A percentile compares a stretch with the other conserved stretches of the same genome.
Conservation (phyloP, 1,139 yeast genomes). For the Groenewaldozyma auringiensis region DNA sequence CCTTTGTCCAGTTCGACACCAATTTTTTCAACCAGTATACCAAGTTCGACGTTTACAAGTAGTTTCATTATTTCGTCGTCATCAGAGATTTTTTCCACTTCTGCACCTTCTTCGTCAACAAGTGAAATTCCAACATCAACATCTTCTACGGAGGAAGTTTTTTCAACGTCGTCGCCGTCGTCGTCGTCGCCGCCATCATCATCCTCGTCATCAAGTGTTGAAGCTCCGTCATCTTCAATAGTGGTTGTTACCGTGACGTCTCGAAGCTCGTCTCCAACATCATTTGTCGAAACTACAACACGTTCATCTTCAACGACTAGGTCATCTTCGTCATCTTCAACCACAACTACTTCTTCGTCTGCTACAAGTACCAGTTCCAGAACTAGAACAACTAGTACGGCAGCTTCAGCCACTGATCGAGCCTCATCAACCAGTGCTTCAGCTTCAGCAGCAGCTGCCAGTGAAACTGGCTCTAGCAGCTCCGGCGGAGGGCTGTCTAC, state of each 20-base stretch:
- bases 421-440: constrained; percentile 10
- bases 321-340: not conserved
- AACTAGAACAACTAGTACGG: not conserved
- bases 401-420: not conserved
- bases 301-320: constrained; percentile 6
- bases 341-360: constrained; percentile 1
- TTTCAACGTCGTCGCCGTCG: not conserved
- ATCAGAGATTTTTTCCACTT: not conserved
- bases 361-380: not conserved
- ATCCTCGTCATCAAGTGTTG: not conserved
- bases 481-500: constrained; percentile 22
- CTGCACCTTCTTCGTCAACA: constrained; percentile 4
- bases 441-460: constrained; percentile 9
- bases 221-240: not conserved
- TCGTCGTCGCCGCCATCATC: not conserved
- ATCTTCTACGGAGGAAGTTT: not conserved
- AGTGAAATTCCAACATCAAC: constrained; percentile 4
- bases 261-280: not conserved
- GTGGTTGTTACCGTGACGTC: constrained; percentile 3
- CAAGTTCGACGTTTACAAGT: constrained; percentile 6
- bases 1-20: constrained; percentile 10
- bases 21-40: constrained; percentile 5
- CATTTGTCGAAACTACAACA: constrained; percentile 5
- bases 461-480: constrained; percentile 16
- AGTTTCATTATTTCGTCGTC: constrained; percentile 2